These are phyloP conservation scores for Citrus medica DNA, from an alignment of 345 rosid species.

Conservation along the genomic window DNA sequence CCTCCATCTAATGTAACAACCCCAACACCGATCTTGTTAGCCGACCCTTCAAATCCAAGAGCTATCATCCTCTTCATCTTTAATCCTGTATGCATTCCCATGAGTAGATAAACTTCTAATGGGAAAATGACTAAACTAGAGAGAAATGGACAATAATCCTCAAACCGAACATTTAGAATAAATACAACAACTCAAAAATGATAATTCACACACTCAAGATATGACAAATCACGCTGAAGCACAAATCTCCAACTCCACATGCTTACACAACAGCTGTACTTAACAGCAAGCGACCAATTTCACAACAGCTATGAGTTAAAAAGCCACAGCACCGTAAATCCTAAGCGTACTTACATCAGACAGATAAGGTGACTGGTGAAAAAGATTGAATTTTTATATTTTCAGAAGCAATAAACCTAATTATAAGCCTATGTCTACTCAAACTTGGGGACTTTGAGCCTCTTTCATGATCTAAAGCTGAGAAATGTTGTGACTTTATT, in stretches of 20 bases:
- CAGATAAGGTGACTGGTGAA: neutral
- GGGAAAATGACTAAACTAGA: neutral
- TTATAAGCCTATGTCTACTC: neutral
- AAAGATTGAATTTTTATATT: neutral
- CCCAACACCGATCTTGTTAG: conserved; percentile 92
- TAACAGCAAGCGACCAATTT: no score
- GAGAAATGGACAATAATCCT: neutral
- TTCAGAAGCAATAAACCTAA: neutral
- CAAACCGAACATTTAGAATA: neutral
- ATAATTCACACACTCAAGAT: neutral
- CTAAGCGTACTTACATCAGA: neutral
- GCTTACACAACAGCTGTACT: no score
- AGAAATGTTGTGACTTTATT: neutral
- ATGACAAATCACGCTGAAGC: neutral
- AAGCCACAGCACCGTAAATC: neutral
- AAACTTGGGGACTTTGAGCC: neutral
- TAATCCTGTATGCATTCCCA: neutral
- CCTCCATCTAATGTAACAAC: conserved; percentile 79
- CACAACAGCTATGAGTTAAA: no score
- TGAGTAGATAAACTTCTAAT: neutral
- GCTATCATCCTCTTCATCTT: conserved; percentile 76
- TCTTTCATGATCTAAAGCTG: neutral
- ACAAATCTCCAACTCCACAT: neutral
- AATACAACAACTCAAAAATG: neutral
- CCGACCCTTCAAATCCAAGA: conserved; percentile 90